phyloP scores from a whole-genome alignment of 495 filamentous ascomycete species.

The Penicillium malachiteum region DNA sequence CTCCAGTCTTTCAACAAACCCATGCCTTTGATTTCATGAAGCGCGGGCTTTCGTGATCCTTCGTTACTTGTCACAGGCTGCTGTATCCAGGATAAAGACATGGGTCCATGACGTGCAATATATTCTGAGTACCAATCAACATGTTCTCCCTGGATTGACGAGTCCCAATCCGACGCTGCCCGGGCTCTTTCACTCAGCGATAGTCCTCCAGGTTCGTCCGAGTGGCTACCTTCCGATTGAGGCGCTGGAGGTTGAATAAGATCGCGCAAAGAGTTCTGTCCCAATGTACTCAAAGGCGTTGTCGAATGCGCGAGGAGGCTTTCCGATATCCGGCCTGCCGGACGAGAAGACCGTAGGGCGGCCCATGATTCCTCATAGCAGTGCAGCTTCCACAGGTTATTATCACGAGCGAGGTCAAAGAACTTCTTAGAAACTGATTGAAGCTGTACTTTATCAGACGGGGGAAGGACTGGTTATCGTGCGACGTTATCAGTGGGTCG shows the following conservation, averaged over 20 bases:
- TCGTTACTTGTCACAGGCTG: slow-evolving; percentile 43
- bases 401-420: slow-evolving; percentile 69
- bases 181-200: slow-evolving; percentile 43
- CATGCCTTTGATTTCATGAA: slow-evolving; percentile 59
- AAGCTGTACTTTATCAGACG: slow-evolving; percentile 64
- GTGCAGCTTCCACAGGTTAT: slow-evolving; percentile 70
- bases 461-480: slow-evolving; percentile 59
- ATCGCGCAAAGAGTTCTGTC: slow-evolving; percentile 35
- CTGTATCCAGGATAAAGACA: slow-evolving; percentile 73
- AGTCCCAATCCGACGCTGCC: slow-evolving; percentile 78
- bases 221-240: slow-evolving; percentile 4
- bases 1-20: slow-evolving; percentile 58
- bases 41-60: slow-evolving; percentile 38
- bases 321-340: slow-evolving; percentile 25
- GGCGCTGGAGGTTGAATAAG: slow-evolving; percentile 36
- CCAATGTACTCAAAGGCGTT: slow-evolving; percentile 33
- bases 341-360: slow-evolving; percentile 39
- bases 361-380: slow-evolving; percentile 68
- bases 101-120: slow-evolving; percentile 74
- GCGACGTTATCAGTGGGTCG: slow-evolving; percentile 17
- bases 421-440: slow-evolving; percentile 70
- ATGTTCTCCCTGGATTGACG: slow-evolving; percentile 59
- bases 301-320: slow-evolving; percentile 30
- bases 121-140: slow-evolving; percentile 87
- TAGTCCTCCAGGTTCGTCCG: slow-evolving; percentile 16